These are phyloP conservation scores for Cryphonectria nitschkei DNA, from an alignment of 2,329 filamentous ascomycete species.

Conservation along the genomic window DNA sequence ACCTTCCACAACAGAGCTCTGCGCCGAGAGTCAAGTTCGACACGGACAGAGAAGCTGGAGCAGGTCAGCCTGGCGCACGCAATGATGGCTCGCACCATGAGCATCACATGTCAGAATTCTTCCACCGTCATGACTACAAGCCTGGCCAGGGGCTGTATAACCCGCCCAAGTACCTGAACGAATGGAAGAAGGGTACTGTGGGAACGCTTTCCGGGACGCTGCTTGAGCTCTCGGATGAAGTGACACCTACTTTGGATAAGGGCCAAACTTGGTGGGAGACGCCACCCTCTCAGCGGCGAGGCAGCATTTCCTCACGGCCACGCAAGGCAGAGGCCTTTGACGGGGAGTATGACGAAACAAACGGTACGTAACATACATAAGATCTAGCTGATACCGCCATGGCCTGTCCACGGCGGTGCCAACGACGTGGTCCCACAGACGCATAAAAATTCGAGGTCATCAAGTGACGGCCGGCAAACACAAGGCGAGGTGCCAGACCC, in stretches of 20 bases:
- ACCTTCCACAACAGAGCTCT: constrained; percentile 16
- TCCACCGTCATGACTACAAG: constrained; percentile 47
- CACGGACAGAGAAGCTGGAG: constrained; percentile 13
- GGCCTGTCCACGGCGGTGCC: constrained; percentile 13
- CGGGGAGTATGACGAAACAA: constrained; percentile 67
- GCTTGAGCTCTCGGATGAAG: constrained; percentile 59
- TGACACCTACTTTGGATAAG: constrained; percentile 36
- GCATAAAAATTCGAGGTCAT: constrained; percentile 16
- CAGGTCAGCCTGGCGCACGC: constrained; percentile 38
- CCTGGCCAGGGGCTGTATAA: constrained; percentile 62
- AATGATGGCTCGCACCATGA: constrained; percentile 33
- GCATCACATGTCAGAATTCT: constrained; percentile 45
- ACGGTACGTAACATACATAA: constrained; percentile 46
- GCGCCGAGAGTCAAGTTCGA: constrained; percentile 17
- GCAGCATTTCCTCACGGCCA: constrained; percentile 51
- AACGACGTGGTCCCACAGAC: constrained; percentile 18
- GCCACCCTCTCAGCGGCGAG: constrained; percentile 50
- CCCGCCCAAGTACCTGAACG: constrained; percentile 64
- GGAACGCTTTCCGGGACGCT: constrained; percentile 62
- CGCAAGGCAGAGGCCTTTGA: constrained; percentile 67
- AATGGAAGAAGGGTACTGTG: constrained; percentile 72
- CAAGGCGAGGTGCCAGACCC: constrained; percentile 26
- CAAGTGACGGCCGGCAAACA: constrained; percentile 24
- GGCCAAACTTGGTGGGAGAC: constrained; percentile 80
- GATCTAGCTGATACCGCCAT: not conserved